A percentile compares a stretch with the other conserved stretches of the same genome.
Evolutionary conservation across 2,329 filamentous ascomycete species (phyloP).

Genomic region (Purpureocillium takamizusanense): DNA sequence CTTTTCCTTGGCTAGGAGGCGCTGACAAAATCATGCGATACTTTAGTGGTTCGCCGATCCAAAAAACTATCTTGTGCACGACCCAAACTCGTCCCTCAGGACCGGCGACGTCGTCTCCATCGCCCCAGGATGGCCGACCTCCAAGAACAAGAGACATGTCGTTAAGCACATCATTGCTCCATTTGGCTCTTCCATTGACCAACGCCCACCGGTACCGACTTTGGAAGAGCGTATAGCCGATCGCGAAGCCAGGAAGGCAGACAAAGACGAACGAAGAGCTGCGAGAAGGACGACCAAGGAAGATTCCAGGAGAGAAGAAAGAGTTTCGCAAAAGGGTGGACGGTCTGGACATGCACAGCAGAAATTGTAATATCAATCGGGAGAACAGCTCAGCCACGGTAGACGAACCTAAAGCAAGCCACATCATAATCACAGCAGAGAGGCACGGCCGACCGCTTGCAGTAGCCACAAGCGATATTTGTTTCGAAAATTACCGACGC

Average conservation of each 20-base stretch:
- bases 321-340: conserved; percentile 4
- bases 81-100: conserved; percentile 64
- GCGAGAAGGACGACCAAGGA: conserved; percentile 17
- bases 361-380: no score
- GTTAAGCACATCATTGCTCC: conserved; percentile 69
- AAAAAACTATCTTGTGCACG: conserved; percentile 63
- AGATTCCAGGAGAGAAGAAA: neutral
- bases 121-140: conserved; percentile 54
- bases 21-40: neutral
- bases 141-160: conserved; percentile 61
- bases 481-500: no score
- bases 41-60: conserved; percentile 50
- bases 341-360: neutral
- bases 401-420: no score
- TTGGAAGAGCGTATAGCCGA: conserved; percentile 50
- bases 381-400: no score
- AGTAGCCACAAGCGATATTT: no score
- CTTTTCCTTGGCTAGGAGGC: neutral
- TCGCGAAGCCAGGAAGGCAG: conserved; percentile 43
- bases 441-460: no score
- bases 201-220: conserved; percentile 57
- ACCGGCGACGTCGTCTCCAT: conserved; percentile 70
- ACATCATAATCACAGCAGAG: no score
- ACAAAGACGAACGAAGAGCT: conserved; percentile 47
- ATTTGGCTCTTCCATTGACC: conserved; percentile 50